Percentiles rank a stretch among this genome's conserved stretches.
These are phyloP conservation scores for Pseudogymnoascus sp. DNA, from an alignment of 2,329 filamentous ascomycete species.

Conservation along the genomic window DNA sequence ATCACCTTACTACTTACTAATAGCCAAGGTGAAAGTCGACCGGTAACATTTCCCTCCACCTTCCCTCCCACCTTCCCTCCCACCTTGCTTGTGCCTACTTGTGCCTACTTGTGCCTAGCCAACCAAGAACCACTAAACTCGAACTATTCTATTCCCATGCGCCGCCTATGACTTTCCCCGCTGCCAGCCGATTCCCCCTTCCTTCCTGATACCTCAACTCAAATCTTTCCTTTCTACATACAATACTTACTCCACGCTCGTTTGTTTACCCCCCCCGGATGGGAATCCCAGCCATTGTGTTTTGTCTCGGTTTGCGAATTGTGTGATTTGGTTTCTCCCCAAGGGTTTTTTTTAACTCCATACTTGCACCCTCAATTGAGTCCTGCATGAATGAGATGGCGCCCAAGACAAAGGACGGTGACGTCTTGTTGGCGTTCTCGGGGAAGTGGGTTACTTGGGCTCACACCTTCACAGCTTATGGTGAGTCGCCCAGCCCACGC, in stretches of 20 bases:
- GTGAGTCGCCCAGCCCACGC: constrained; percentile 37
- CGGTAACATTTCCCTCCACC: background rate
- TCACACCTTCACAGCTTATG: constrained; percentile 77
- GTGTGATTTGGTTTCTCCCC: background rate
- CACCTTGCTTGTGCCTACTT: background rate
- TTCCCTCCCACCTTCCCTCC: background rate
- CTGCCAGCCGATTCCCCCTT: background rate
- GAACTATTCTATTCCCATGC: background rate
- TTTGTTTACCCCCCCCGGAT: background rate
- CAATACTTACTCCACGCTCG: background rate
- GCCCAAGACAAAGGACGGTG: constrained; percentile 52
- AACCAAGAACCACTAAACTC: background rate
- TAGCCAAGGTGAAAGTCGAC: background rate
- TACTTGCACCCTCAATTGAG: background rate
- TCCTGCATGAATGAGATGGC: constrained; percentile 33
- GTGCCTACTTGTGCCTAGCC: background rate
- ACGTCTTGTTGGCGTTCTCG: constrained; percentile 57
- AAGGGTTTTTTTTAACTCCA: background rate
- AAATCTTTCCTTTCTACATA: background rate
- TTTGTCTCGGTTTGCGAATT: background rate
- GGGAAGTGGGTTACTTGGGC: constrained; percentile 85
- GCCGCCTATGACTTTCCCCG: background rate
- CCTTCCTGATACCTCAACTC: background rate
- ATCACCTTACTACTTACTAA: background rate
- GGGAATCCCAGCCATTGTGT: background rate